phyloP scores from a whole-genome alignment of 495 filamentous ascomycete genomes.

The Neurospora sp. region DNA sequence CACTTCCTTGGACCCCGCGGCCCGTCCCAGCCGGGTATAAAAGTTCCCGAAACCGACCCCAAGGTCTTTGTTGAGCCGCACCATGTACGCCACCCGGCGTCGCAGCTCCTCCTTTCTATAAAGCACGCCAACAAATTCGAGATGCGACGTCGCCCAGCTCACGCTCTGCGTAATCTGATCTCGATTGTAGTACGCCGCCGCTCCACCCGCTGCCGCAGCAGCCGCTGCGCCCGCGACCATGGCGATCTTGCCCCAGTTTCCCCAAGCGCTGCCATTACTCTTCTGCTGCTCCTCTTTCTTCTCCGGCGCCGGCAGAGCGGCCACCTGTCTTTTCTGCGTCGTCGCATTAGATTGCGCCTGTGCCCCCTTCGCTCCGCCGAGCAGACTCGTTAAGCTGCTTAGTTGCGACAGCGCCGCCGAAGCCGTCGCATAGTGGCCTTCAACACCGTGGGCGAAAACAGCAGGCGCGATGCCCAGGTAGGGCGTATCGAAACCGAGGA shows the following conservation, averaged over 20 bases:
- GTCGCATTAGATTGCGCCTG: slow-evolving; percentile 11
- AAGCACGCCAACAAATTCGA: slow-evolving; percentile 91
- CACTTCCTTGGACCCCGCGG: slow-evolving; percentile 33
- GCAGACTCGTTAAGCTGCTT: slow-evolving; percentile 47
- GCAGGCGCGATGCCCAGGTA: slow-evolving; percentile 84
- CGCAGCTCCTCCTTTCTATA: slow-evolving; percentile 67
- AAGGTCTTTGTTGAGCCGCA: slow-evolving; percentile 42
- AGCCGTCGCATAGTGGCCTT: slow-evolving; percentile 71
- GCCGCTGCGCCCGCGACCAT: slow-evolving; percentile 73
- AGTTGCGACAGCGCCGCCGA: slow-evolving; percentile 59
- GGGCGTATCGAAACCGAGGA: slow-evolving; percentile 92
- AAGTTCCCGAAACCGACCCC: slow-evolving; percentile 67
- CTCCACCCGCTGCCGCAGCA: slow-evolving; percentile 76
- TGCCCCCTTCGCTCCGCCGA: slow-evolving; percentile 36
- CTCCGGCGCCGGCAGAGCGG: slow-evolving; percentile 23
- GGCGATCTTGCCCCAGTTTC: slow-evolving; percentile 72
- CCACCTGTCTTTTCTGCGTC: slow-evolving; percentile 14
- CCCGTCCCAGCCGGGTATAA: slow-evolving; percentile 71
- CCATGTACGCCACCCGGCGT: slow-evolving; percentile 49
- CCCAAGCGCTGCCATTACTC: slow-evolving; percentile 33
- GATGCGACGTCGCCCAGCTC: slow-evolving; percentile 77
- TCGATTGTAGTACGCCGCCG: slow-evolving; percentile 74
- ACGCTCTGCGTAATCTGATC: slow-evolving; percentile 64
- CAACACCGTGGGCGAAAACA: slow-evolving; percentile 81
- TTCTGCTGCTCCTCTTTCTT: slow-evolving; percentile 14